Conservation (phyloP, 2,329 filamentous ascomycete species). For the Fusarium chuoi region DNA sequence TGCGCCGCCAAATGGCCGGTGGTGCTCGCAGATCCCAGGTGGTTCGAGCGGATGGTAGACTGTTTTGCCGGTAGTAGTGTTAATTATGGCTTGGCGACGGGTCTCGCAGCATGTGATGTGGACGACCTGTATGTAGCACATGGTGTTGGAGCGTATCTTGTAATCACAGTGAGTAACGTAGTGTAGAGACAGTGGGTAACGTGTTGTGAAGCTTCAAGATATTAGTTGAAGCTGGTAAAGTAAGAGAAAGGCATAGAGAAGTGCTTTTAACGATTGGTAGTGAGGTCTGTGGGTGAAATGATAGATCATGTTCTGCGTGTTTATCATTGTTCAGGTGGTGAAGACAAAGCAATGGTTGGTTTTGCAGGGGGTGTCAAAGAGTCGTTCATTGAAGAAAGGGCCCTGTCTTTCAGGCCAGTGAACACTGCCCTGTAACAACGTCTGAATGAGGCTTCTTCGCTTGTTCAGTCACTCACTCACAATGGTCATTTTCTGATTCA, state of each 20-base stretch:
- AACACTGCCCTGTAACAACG: neutral
- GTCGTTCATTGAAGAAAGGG: neutral
- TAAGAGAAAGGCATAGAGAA: neutral
- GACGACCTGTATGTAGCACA: slow-evolving; percentile 20
- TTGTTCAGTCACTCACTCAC: neutral
- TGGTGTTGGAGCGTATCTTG: neutral
- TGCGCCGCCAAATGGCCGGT: fast-evolving
- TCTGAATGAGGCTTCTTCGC: neutral
- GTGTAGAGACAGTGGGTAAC: neutral
- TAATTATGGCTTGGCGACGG: slow-evolving; percentile 22
- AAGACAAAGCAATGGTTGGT: slow-evolving; percentile 1
- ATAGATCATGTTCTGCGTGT: neutral
- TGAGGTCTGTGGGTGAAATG: neutral
- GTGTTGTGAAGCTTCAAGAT: neutral
- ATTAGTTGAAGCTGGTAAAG: neutral
- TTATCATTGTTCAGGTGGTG: neutral
- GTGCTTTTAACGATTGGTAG: neutral
- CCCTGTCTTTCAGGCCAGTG: neutral
- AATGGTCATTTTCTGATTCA: neutral
- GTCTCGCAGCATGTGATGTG: slow-evolving; percentile 28
- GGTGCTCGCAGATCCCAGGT: slow-evolving; percentile 5
- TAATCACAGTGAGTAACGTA: neutral
- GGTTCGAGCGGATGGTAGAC: slow-evolving; percentile 26
- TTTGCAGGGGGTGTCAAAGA: neutral
- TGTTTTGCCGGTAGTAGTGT: neutral